These are phyloP conservation scores for Leptographium wingfieldii DNA, from an alignment of 2,329 filamentous ascomycete species.

Conservation along the genomic window DNA sequence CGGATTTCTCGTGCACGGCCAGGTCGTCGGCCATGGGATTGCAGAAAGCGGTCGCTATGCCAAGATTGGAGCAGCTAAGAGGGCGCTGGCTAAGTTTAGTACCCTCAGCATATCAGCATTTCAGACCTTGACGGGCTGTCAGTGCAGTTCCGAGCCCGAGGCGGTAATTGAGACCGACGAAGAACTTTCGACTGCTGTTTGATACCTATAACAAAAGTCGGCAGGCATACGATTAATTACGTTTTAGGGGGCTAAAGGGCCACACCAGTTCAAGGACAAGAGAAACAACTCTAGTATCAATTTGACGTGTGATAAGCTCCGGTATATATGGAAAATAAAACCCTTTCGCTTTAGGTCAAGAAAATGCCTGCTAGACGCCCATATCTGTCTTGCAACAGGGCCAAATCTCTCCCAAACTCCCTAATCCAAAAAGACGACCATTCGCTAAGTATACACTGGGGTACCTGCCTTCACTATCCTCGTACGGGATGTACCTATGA, in stretches of 20 bases:
- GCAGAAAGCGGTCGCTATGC: conserved; percentile 59
- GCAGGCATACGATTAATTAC: background rate
- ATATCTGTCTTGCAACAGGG: background rate
- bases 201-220: background rate
- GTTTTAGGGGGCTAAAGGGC: background rate
- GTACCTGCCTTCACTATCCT: background rate
- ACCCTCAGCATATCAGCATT: conserved; percentile 43
- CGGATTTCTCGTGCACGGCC: conserved; percentile 63
- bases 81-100: conserved; percentile 37
- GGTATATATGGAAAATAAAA: too few species aligned
- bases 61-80: conserved; percentile 53
- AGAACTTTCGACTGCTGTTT: background rate
- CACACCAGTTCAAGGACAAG: too few species aligned
- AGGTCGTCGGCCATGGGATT: conserved; percentile 48
- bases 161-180: background rate
- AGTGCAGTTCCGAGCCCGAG: conserved; percentile 32
- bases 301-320: too few species aligned
- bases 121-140: conserved; percentile 45
- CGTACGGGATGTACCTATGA: too few species aligned
- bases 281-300: too few species aligned
- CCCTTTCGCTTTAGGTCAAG: too few species aligned
- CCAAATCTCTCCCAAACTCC: background rate
- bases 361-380: too few species aligned
- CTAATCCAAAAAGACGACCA: too few species aligned
- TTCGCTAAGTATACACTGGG: background rate